Evolutionary conservation across 2,329 filamentous ascomycete species (phyloP).

Genomic region (Aureobasidium sp.): DNA sequence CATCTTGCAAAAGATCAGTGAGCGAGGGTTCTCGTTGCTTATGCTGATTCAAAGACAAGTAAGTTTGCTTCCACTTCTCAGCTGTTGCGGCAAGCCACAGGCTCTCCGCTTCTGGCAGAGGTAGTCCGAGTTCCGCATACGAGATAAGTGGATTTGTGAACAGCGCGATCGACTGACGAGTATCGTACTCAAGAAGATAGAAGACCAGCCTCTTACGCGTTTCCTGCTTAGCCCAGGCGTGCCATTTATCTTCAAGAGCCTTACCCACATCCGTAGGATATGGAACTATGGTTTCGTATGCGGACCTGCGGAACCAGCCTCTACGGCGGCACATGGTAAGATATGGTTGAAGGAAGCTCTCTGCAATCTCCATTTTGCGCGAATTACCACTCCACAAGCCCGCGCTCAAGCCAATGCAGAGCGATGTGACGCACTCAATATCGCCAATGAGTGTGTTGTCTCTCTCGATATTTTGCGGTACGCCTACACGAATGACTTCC

Average conservation of each 20-base stretch:
- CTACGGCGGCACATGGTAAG: constrained; percentile 48
- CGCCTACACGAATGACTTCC: constrained; percentile 39
- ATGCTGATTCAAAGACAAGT: constrained; percentile 36
- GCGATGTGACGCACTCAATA: constrained; percentile 46
- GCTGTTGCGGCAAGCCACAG: constrained; percentile 62
- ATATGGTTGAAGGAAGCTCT: constrained; percentile 49
- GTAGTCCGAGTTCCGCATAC: constrained; percentile 61
- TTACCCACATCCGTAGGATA: constrained; percentile 49
- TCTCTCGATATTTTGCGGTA: constrained; percentile 38
- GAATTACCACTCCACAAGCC: constrained; percentile 54
- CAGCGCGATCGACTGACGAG: constrained; percentile 60
- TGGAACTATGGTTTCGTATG: constrained; percentile 40
- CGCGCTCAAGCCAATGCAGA: constrained; percentile 44
- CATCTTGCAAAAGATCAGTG: constrained; percentile 51
- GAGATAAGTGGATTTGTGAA: constrained; percentile 59
- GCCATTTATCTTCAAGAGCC: constrained; percentile 57
- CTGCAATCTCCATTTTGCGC: constrained; percentile 52
- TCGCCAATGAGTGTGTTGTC: constrained; percentile 46
- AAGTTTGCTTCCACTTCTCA: constrained; percentile 56
- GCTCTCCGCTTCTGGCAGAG: constrained; percentile 54
- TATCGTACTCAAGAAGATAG: constrained; percentile 58
- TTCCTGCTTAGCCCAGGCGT: constrained; percentile 55
- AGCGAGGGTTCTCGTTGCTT: constrained; percentile 44
- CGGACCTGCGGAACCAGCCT: constrained; percentile 49
- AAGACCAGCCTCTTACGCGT: constrained; percentile 61